Evolutionary conservation across 2,329 filamentous ascomycete genomes (phyloP), one percentile per base, ranked within the genome.

Genomic region (Coniochaeta sp.): DNA sequence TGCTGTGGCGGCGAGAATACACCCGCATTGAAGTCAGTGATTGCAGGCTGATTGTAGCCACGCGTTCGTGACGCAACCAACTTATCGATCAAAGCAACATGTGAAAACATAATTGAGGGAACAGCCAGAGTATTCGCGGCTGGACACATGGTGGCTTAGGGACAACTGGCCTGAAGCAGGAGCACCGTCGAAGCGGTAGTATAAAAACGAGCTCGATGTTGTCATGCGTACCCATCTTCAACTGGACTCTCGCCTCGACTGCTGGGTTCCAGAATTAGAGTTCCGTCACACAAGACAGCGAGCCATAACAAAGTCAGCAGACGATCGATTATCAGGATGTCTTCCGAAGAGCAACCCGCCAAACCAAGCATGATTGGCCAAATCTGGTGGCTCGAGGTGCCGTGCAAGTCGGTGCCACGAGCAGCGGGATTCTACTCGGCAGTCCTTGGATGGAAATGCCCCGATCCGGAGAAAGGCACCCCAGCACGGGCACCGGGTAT

Each of bases 331-430:
- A 52, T 52, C 22, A 52, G 22, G 12, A 52, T 52, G 47, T 52
- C 42, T 26, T 47, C 47, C 24, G 47, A 52, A 52, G 47, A 24
- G 17, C 47, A 52, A 28, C 12, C 47, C 26, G 24, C 30, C 17
- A 52, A 52, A 24, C 47, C 47, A 26, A 52, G 47, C 47, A 52
- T 52, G 47, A 30, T 52, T 30, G 73, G 73, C 61, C 68, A 75
- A 57, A 69, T 74, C 55, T 73, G 69, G 65, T 77, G 73, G 73
- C 69, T 74, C 54, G 72, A 77, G 59, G 64, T 77, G 16, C 74
- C 74, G n/a, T 71, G 72, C 57, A 65, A 62, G 30, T 68, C 75
- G 62, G 60, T 74, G 16, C 55, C 62, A 32, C 68, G 74, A 32
- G 75, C 71, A 59, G 68, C 70, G 52, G 69, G 67, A 44, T 76